These are phyloP conservation scores for Globisporangium camurandrum DNA, from an alignment of 352 stramenopile genomes.

Conservation along the genomic window DNA sequence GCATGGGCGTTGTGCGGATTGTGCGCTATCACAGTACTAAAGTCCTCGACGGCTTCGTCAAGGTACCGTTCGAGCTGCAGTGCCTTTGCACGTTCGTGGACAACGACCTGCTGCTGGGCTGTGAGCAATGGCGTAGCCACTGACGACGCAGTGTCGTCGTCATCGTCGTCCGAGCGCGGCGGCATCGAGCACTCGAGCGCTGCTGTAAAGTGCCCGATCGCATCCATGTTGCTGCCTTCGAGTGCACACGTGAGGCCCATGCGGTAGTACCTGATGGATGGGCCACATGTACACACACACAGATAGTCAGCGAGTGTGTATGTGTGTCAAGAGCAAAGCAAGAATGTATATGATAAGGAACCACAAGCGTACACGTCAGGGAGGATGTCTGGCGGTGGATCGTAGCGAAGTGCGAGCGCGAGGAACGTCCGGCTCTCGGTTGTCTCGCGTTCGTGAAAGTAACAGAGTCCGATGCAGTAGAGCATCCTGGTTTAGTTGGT, in stretches of 20 bases:
- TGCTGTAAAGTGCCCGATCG: constrained; percentile 64
- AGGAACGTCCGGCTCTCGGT: constrained; percentile 45
- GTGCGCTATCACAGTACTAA: constrained; percentile 53
- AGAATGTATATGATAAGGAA: no score
- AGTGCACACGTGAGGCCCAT: constrained; percentile 55
- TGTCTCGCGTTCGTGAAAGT: constrained; percentile 42
- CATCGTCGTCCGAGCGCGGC: background rate
- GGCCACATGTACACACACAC: background rate
- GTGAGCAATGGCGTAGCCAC: constrained; percentile 5
- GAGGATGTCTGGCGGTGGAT: constrained; percentile 23
- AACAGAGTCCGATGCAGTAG: constrained; percentile 59
- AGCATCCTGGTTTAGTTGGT: constrained; percentile 23
- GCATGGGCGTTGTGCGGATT: constrained; percentile 79
- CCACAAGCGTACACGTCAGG: constrained; percentile 50
- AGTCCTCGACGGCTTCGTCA: constrained; percentile 65
- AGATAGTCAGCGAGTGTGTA: no score
- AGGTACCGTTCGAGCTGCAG: constrained; percentile 68
- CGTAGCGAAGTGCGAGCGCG: constrained; percentile 22
- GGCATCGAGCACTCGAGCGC: constrained; percentile 20
- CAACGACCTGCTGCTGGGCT: constrained; percentile 31
- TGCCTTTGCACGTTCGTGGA: constrained; percentile 74
- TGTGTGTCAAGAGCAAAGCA: background rate
- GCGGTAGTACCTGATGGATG: constrained; percentile 47
- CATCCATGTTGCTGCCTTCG: constrained; percentile 37
- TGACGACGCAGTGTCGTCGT: background rate